Percentiles rank a stretch among this genome's conserved stretches.
These are phyloP conservation scores for Porogramme epimiltina DNA, from an alignment of 1,284 basidiomycete species.

Conservation along the genomic window DNA sequence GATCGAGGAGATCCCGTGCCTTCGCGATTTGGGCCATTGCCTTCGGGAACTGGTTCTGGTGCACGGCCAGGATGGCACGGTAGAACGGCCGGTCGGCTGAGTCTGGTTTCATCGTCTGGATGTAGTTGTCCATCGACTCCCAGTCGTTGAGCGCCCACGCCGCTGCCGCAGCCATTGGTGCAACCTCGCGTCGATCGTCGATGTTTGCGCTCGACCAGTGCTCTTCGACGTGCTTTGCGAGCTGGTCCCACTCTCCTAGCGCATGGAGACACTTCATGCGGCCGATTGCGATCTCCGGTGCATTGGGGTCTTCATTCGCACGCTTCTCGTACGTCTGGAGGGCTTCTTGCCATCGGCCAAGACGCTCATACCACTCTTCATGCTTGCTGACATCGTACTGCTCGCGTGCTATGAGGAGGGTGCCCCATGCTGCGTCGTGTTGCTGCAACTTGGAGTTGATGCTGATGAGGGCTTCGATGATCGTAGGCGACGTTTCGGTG, in stretches of 20 bases:
- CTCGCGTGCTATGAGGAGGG: conserved; percentile 84
- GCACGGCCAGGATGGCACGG: conserved; percentile 92
- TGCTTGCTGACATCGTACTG: conserved; percentile 86
- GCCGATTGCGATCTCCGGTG: conserved; percentile 79
- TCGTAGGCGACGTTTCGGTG: conserved; percentile 83
- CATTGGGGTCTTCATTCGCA: conserved; percentile 66
- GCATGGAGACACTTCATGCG: conserved; percentile 97
- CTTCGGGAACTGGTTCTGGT: conserved; percentile 94
- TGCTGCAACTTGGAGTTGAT: conserved; percentile 99
- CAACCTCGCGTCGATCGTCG: conserved; percentile 90
- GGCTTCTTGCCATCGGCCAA: conserved; percentile 97
- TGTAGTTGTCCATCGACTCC: conserved; percentile 99
- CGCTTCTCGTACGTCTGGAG: conserved; percentile 86
- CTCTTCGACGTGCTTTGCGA: conserved; percentile 87
- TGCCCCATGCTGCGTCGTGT: conserved; percentile 95
- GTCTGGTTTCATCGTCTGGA: conserved; percentile 91
- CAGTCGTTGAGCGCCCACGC: conserved; percentile 97
- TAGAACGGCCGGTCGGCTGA: conserved; percentile 97
- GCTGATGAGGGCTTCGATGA: conserved; percentile 94
- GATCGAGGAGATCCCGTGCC: conserved; percentile 93
- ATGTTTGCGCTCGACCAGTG: conserved; percentile 85
- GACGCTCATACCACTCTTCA: conserved; percentile 97
- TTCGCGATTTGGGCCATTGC: conserved; percentile 91
- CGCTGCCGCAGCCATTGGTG: conserved; percentile 95
- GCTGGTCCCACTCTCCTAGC: conserved; percentile 95